These are phyloP conservation scores for Candida tropicalis DNA, from an alignment of 1,139 yeast species.

Conservation along the genomic window DNA sequence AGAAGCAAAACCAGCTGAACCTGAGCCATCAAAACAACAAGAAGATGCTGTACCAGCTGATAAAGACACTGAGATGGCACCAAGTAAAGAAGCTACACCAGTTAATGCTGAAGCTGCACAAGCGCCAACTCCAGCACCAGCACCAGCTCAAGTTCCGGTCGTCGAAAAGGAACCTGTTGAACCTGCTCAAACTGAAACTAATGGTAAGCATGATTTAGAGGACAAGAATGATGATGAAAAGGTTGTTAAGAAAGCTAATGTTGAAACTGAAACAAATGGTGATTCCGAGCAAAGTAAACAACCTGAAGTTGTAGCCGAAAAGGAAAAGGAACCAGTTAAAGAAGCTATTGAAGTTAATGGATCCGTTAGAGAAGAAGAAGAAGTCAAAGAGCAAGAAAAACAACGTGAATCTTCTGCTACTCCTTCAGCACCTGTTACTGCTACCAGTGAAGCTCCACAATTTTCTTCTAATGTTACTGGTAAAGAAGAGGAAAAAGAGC, in stretches of 20 bases:
- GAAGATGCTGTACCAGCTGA: not conserved
- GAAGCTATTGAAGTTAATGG: constrained; percentile 3
- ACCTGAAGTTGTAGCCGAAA: not conserved
- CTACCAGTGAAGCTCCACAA: constrained; percentile 20
- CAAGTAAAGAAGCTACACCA: not conserved
- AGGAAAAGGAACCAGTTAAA: not conserved
- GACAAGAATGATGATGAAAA: constrained; percentile 27
- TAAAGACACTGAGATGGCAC: not conserved
- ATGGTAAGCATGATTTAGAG: constrained; percentile 40
- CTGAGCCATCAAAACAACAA: constrained; percentile 1
- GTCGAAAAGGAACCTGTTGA: constrained; percentile 5
- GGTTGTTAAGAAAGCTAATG: constrained; percentile 18
- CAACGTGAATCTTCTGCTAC: constrained; percentile 13
- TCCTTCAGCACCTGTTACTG: constrained; percentile 10
- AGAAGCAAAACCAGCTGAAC: not conserved
- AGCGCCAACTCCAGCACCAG: not conserved
- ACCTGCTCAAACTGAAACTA: constrained; percentile 1
- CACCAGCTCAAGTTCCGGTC: constrained; percentile 3
- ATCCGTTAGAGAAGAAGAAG: not conserved
- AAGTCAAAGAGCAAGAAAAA: constrained; percentile 1
- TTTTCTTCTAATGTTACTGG: constrained; percentile 28
- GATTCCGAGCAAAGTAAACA: not conserved
- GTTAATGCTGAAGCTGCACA: constrained; percentile 9
- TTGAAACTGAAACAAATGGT: constrained; percentile 7
- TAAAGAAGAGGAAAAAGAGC: constrained; percentile 13